Base-by-base conservation (phyloP, 2,329 filamentous ascomycete species). In the Fusarium hainanense region DNA sequence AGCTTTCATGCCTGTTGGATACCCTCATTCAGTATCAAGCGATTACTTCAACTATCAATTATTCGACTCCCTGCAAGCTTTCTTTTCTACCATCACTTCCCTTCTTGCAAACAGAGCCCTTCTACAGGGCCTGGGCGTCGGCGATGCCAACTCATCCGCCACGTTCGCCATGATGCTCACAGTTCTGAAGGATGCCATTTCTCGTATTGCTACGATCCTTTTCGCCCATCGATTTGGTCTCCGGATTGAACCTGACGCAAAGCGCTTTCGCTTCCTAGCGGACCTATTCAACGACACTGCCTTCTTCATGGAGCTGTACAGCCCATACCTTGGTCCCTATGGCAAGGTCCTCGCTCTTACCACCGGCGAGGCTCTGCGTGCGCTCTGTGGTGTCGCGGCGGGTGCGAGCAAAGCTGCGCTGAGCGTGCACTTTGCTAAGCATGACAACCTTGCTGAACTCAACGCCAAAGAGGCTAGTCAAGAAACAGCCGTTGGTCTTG, bases 381-480 rank as follows among this genome's bases (percentile, higher is more conserved):
- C 86, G 0, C 82, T 98, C 1, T 98, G 96, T 76, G 96, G 95
- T 27, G 94, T 98, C 7, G 93, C 95, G 1, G 95, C 93, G 1
- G 93, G 92, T 14, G 94, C 93, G 57, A 92, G 93, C 68, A 98
- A 98, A 80, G 95, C 95, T 3, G 94, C 92, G 66, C 82, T 99
- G 72, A 96, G 93, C 77, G 92, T 93, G 13, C 96, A 99, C 80
- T 98, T 99, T 83, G 94, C 95, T 11, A 89, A 85, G 71, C 89
- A 90, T 77, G 93, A 93, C 40, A 98, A 98, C 78, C 82, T 98
- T 46, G 95, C 93, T 3, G 95, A 98, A 79, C 85, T 99, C 59
- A 98, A 98, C 81, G 94, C 95, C 59, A 90, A 97, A 86, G 95
- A 98, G 78, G 94, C 94, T 14, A 97, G 93, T 70, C 96, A 98